Evolutionary conservation across 345 rosid genomes (phyloP), one percentile per base, ranked within the genome.

Genomic region (Camelina sativa): DNA sequence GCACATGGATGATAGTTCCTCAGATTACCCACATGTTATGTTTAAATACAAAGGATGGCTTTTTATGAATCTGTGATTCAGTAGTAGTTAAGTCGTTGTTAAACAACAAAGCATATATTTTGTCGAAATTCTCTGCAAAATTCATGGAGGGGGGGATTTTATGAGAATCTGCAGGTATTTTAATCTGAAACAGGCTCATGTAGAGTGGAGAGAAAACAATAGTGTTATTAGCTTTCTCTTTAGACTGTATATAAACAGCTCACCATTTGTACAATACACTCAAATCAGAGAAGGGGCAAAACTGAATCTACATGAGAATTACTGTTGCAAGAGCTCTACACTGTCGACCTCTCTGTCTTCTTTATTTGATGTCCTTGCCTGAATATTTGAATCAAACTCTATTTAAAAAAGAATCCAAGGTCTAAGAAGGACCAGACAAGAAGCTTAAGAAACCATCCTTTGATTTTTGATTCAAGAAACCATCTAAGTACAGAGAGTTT

Each of bases 71-170:
- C 40, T 66, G 60, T 74, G 40, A 66, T 58, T 66, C 72, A 66
- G 67, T 48, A 25, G 34, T 25, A 25, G 66, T 57, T 56, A 22
- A 22, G 28, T 41, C 44, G 46, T 28, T 19, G 79, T 40, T 67
- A 34, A 52, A 52, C 11, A 69, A 35, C 11, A 69, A 46, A 43
- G 16, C 53, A 6, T 8, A 40, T 44, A 16, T 15, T 69, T 69
- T 62, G 64, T 53, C 57, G 62, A 69, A 56, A 61, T 68, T 75
- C 74, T 68, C 62, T 67, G 79, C 73, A 51, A 75, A 38, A 30
- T 10, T 75, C 54, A 40, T 75, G 69, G 63, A 67, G 78, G 73
- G 50, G 73, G 78, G 73, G 50, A 67, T 67, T 68, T 67, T 60
- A 40, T 67, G 69, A 54, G 41, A 69, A 76, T 68, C 70, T 69